Base-by-base conservation (phyloP, 805 yeast species). In the Metschnikowia colocasiae region DNA sequence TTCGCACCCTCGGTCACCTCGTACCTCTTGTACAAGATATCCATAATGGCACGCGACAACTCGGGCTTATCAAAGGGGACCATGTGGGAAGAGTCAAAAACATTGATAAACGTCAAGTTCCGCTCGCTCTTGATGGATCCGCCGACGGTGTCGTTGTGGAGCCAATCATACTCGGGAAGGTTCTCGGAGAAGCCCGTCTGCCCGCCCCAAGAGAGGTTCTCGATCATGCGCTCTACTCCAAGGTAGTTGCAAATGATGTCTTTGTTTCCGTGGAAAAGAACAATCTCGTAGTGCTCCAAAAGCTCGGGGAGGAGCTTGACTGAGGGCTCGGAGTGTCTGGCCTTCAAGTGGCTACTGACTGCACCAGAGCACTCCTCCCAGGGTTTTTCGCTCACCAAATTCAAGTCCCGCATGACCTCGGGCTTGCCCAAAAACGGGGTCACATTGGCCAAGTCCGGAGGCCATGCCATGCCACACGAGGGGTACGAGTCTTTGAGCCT, bases 381-480 rank as follows among this genome's bases (percentile, higher is more conserved):
- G 22, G 46, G 31, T 44, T 71, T 68, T 35, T 57, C 55, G 43
- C 60, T 61, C 40, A 73, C 66, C 53, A 67, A 69, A 63, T 87
- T 80, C 58, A 87, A 67, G 10, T 79, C 73, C 20, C 60, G 49
- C 59, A 71, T 73, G 6, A 82, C 85, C 1, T 67, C 68, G 2
- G 67, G 64, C 2, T 61, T 51, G 25, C 72, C 68, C 49, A 86
- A 71, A 55, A 82, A 86, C 4, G 75, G 72, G 0, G 71, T 68
- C 15, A 84, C 79, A 25, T 59, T 46, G 1, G 59, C 65, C 50
- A 85, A 69, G 48, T 75, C 83, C 16, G 76, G 75, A 0, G 99
- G 99, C 98, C 98, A 94, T 63, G 85, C 84, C 79, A 80, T 74
- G 5, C 98, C 98, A 67, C 99, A 94, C 0, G 85, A 68, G 0